Conservation (phyloP, 345 rosid species). For the Linum trigynum region DNA sequence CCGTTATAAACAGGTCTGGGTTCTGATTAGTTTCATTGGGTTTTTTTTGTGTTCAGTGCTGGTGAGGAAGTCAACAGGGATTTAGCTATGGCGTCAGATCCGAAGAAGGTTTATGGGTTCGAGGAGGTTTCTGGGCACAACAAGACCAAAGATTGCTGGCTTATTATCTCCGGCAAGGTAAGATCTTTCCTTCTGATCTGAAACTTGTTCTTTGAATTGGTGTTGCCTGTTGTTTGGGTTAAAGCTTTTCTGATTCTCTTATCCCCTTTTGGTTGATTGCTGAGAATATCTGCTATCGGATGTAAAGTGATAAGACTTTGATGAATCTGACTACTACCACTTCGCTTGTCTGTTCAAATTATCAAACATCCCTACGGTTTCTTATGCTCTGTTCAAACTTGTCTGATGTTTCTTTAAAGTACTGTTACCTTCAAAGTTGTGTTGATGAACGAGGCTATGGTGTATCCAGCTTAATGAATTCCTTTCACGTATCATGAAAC, state of each 20-base stretch:
- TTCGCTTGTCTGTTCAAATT: background rate
- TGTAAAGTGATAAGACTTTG: constrained; percentile 36
- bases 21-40: constrained; percentile 3
- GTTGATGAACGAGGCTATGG: no score
- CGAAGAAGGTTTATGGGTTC: constrained; percentile 39
- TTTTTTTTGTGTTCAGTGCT: constrained; percentile 17
- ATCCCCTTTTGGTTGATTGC: constrained; percentile 1
- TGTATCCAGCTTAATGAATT: no score
- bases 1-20: constrained; percentile 12
- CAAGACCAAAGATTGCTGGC: constrained; percentile 87
- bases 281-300: constrained; percentile 35
- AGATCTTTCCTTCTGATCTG: constrained; percentile 22
- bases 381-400: no score
- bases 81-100: constrained; percentile 52
- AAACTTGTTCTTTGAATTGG: background rate
- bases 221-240: background rate
- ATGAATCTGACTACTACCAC: background rate
- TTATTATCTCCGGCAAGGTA: constrained; percentile 81
- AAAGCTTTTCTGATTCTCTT: no score
- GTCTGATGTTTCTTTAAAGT: no score
- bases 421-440: background rate
- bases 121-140: constrained; percentile 79
- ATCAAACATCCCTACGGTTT: no score
- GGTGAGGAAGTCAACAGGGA: background rate
- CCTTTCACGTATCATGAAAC: no score